Percentiles rank a stretch among this genome's conserved stretches.
phyloP scores from a whole-genome alignment of 257 asterid genomes.

The Knoxia roxburghii region DNA sequence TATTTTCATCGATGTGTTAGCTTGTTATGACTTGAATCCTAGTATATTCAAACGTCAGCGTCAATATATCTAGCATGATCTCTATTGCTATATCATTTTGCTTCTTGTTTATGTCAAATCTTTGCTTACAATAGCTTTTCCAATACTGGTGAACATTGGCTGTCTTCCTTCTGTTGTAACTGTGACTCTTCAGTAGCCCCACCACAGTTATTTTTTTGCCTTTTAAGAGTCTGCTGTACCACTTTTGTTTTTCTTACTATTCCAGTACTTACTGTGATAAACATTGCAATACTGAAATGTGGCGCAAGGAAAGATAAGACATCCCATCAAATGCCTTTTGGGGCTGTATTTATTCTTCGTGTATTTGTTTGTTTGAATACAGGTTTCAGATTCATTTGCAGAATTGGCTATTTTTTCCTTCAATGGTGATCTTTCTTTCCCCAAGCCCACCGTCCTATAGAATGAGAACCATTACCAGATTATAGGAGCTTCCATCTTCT shows the following conservation, averaged over 20 bases:
- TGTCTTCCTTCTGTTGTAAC: too few relatives aligned
- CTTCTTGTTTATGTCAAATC: background rate
- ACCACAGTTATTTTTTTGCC: background rate
- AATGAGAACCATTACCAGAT: background rate
- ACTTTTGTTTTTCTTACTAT: too few relatives aligned
- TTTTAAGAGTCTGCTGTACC: background rate
- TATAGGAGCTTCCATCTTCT: background rate
- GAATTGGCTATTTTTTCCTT: background rate
- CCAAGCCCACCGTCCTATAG: background rate
- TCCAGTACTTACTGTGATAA: too few relatives aligned
- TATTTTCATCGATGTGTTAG: background rate
- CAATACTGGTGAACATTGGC: background rate
- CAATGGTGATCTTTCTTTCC: background rate
- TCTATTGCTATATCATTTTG: background rate
- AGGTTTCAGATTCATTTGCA: background rate
- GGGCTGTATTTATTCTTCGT: background rate
- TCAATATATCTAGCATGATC: background rate
- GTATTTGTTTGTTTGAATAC: background rate
- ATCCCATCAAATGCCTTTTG: background rate
- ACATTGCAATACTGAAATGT: too few relatives aligned
- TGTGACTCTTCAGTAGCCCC: too few relatives aligned
- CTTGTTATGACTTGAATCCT: background rate
- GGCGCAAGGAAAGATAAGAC: too few relatives aligned
- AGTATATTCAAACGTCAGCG: background rate
- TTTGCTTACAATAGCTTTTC: background rate